A percentile compares a stretch with the other conserved stretches of the same genome.
These are phyloP conservation scores for Clausena lansium DNA, from an alignment of 345 rosid genomes.

Conservation along the genomic window DNA sequence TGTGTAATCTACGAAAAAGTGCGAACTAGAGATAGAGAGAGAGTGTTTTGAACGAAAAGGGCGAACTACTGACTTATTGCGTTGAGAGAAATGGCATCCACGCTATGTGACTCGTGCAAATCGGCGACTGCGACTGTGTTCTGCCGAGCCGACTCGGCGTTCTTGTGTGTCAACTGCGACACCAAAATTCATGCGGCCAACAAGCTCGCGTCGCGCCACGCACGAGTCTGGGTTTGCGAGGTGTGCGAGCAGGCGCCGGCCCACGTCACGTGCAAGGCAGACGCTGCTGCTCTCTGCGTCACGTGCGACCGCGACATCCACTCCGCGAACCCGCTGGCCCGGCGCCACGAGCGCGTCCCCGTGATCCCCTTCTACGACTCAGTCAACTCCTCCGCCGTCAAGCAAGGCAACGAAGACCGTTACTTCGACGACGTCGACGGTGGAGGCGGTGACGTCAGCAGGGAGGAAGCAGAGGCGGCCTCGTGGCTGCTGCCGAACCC, in stretches of 20 bases:
- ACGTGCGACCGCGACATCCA: constrained; percentile 97
- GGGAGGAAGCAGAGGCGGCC: constrained; percentile 86
- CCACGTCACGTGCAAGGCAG: constrained; percentile 94
- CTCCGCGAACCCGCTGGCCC: constrained; percentile 92
- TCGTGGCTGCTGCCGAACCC: constrained; percentile 83
- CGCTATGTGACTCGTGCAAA: constrained; percentile 89
- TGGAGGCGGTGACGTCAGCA: constrained; percentile 50
- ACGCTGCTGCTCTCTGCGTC: constrained; percentile 96
- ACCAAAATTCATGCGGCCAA: constrained; percentile 83
- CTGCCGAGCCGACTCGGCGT: constrained; percentile 94
- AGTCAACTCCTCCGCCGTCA: constrained; percentile 34
- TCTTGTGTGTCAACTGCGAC: constrained; percentile 82
- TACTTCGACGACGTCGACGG: constrained; percentile 45
- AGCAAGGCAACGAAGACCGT: constrained; percentile 26
- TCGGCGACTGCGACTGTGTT: constrained; percentile 81
- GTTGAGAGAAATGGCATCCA: constrained; percentile 61
- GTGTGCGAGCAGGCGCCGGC: constrained; percentile 99
- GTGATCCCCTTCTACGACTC: constrained; percentile 74
- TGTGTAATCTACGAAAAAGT: no score
- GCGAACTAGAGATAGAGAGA: neutral
- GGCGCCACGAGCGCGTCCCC: constrained; percentile 87
- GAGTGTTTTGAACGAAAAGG: neutral
- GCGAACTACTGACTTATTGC: neutral
- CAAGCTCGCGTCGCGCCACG: constrained; percentile 95
- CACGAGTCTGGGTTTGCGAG: constrained; percentile 85